A percentile compares a stretch with the other conserved stretches of the same genome.
These are phyloP conservation scores for Tetracladium maxilliforme DNA, from an alignment of 2,329 filamentous ascomycete species.

Conservation along the genomic window DNA sequence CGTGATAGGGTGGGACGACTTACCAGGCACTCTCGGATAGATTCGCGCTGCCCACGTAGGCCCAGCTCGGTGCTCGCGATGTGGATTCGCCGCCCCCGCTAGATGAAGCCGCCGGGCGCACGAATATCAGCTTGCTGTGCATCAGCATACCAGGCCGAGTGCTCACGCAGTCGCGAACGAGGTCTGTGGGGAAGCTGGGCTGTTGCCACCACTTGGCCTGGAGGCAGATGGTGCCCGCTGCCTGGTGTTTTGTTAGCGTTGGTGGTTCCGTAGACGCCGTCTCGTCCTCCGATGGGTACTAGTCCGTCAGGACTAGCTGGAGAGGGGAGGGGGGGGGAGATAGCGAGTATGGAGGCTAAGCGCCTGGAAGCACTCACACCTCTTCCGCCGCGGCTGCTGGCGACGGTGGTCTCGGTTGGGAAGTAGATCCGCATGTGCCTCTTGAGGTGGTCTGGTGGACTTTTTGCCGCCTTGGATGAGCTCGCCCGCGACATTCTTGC, in stretches of 20 bases:
- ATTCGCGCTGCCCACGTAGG: conserved; percentile 83
- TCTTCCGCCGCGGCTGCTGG: conserved; percentile 45
- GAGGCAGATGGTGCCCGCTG: conserved; percentile 74
- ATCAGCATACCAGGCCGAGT: conserved; percentile 59
- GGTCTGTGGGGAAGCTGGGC: conserved; percentile 51
- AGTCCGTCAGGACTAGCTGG: too few species aligned
- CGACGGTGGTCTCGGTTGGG: conserved; percentile 58
- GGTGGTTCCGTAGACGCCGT: too few species aligned
- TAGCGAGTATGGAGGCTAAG: conserved; percentile 13
- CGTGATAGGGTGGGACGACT: conserved; percentile 16
- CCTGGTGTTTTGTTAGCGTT: conserved; percentile 27
- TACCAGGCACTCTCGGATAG: conserved; percentile 87
- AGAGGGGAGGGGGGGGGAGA: conserved; percentile 11
- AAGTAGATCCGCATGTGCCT: conserved; percentile 63
- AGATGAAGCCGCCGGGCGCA: too few species aligned
- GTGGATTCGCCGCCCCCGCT: too few species aligned
- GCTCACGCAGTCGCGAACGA: conserved; percentile 66
- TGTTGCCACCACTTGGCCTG: conserved; percentile 58
- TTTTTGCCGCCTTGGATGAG: too few species aligned
- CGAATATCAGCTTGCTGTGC: conserved; percentile 68
- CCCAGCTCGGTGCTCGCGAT: conserved; percentile 39
- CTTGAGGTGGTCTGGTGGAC: conserved; percentile 13
- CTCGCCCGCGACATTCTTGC: too few species aligned
- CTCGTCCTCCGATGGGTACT: too few species aligned
- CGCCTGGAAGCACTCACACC: conserved; percentile 37